phyloP scores from a whole-genome alignment of 2,329 filamentous ascomycete species.

The Sarocladiaceae sp. region DNA sequence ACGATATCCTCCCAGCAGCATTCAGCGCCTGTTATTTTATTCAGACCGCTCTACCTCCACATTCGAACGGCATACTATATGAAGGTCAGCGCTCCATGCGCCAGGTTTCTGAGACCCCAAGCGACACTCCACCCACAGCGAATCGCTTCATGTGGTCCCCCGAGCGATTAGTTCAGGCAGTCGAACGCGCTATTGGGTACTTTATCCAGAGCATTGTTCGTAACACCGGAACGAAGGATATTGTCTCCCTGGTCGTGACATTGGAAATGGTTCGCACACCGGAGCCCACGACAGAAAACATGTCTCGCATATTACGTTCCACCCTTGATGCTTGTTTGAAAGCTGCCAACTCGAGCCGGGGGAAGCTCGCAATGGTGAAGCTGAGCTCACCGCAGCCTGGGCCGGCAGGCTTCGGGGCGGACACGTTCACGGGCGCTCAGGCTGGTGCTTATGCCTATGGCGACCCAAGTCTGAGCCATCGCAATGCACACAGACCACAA shows the following conservation, averaged over 20 bases:
- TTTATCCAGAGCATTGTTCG: constrained; percentile 42
- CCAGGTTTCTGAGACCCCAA: constrained; percentile 25
- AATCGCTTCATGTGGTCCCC: constrained; percentile 34
- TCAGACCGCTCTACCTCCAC: constrained; percentile 26
- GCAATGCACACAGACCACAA: constrained; percentile 12
- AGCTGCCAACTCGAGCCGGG: constrained; percentile 37
- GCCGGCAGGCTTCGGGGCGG: constrained; percentile 10
- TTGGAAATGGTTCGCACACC: constrained; percentile 39
- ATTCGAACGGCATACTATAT: constrained; percentile 23
- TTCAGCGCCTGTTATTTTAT: constrained; percentile 55
- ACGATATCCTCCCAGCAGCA: constrained; percentile 51
- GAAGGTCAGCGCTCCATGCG: constrained; percentile 24
- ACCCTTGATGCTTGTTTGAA: constrained; percentile 42
- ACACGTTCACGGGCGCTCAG: constrained; percentile 23
- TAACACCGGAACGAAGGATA: constrained; percentile 44
- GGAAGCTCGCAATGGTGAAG: constrained; percentile 22
- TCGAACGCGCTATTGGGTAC: constrained; percentile 43
- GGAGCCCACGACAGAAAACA: constrained; percentile 38
- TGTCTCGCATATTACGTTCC: constrained; percentile 34
- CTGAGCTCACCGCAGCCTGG: no score
- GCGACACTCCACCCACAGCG: background rate
- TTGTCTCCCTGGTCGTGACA: constrained; percentile 44
- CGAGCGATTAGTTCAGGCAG: constrained; percentile 34
- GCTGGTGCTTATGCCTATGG: constrained; percentile 4
- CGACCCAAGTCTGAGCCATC: background rate